Evolutionary conservation across 495 filamentous ascomycete species (phyloP), one percentile per base, ranked within the genome.

Genomic region (Aspergillus nanangensis): DNA sequence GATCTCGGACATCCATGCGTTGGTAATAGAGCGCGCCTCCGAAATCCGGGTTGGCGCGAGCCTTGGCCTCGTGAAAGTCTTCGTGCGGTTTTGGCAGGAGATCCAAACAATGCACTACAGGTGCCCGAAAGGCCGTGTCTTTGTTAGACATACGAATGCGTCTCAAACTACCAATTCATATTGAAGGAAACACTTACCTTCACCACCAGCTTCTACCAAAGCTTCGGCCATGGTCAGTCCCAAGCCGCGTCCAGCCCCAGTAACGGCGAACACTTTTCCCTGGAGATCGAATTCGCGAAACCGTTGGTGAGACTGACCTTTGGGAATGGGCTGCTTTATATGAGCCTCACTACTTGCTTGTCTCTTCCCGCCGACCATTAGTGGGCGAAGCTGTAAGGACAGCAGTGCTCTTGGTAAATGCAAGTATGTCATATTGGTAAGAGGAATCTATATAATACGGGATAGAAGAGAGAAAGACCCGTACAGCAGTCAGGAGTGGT

Each of bases 181-280:
- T 20, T 33, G 25, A 8, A 21, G 8, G 38, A 45, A 8, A 31
- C 33, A 17, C 32, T 18, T 69, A 84, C 81, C 80, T 56, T 76
- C 77, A 1, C 78, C 83, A 9, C 84, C 83, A 11, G 84, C 81
- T 54, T 87, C 83, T 35, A 81, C 74, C 14, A 87, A 64, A 7
- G 81, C 84, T 55, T 87, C 83, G 2, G 80, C 80, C 61, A 87
- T 76, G 3, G 76, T 71, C 7, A 89, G 65, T 5, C 85, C 84
- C 3, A 88, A 61, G 3, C 83, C 81, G 41, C 75, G 63, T 21
- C 73, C 82, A 18, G 79, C 81, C 18, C 81, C 83, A 0, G 83
- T 84, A 25, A 87, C 77, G 34, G 79, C 60, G 41, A 76, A 79
- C 19, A 85, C 79, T 23, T 78, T 71, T 22, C 68, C 76, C 25